Evolutionary conservation across 192 early-diverging fungal species (phyloP).

Genomic region (Lunasporangiospora selenospora): DNA sequence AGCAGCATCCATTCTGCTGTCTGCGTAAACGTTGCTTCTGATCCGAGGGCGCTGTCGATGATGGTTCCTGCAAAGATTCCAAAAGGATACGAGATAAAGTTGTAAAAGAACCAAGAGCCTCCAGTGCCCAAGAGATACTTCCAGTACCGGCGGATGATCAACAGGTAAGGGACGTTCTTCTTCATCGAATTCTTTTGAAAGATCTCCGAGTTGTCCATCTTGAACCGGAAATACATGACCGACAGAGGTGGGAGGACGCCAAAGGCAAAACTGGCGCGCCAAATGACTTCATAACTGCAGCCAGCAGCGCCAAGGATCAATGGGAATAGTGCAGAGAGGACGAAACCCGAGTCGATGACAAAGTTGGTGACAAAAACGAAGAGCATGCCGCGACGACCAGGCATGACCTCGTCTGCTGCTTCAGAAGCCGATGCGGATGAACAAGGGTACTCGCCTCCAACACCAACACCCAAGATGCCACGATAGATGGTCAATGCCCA

Average conservation of each 20-base stretch:
- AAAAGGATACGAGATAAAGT: conserved; percentile 44
- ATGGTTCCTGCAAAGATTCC: conserved; percentile 44
- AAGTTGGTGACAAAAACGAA: conserved; percentile 56
- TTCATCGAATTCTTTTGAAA: conserved; percentile 56
- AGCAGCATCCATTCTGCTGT: conserved; percentile 61
- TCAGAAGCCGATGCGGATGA: conserved; percentile 60
- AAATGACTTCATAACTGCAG: conserved; percentile 49
- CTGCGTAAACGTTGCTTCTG: conserved; percentile 42
- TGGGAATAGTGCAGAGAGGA: conserved; percentile 51
- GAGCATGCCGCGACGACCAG: conserved; percentile 53
- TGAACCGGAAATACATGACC: conserved; percentile 61
- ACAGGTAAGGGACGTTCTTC: conserved; percentile 57
- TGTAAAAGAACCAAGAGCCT: conserved; percentile 44
- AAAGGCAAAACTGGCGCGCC: conserved; percentile 63
- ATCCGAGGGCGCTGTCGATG: conserved; percentile 17
- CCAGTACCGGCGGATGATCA: conserved; percentile 60
- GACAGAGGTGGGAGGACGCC: conserved; percentile 53
- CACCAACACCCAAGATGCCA: conserved; percentile 58
- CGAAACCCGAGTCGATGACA: conserved; percentile 54
- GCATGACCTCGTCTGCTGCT: conserved; percentile 55
- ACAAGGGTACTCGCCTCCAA: conserved; percentile 62
- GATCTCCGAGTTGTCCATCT: conserved; percentile 58
- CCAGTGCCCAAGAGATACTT: conserved; percentile 58
- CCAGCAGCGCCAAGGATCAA: conserved; percentile 57
- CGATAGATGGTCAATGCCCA: conserved; percentile 57